Evolutionary conservation across 306 rosid species (phyloP).

Genomic region (Quercus mongolica): DNA sequence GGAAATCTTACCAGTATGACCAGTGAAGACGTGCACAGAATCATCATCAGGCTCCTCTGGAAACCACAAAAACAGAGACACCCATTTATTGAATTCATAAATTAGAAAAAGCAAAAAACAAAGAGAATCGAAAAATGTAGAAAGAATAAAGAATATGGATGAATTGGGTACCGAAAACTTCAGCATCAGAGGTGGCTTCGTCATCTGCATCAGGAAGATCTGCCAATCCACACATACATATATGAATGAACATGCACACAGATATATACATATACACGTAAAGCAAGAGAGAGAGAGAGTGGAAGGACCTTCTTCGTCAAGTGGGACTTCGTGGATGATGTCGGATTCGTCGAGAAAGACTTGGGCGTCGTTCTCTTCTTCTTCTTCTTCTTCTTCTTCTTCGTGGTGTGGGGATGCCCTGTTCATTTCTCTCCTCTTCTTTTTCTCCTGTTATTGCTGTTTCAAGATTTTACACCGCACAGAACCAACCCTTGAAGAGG

Average conservation of each 20-base stretch:
- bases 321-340: constrained; percentile 30
- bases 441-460: not conserved
- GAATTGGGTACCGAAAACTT: constrained; percentile 31
- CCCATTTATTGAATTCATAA: constrained; percentile 1
- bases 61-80: constrained; percentile 20
- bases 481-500: too few relatives aligned
- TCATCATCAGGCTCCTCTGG: constrained; percentile 78
- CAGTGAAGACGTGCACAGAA: constrained; percentile 70
- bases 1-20: constrained; percentile 60
- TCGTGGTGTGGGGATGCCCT: constrained; percentile 7
- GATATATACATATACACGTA: not conserved
- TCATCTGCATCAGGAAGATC: constrained; percentile 57
- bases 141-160: not conserved
- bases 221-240: constrained; percentile 14
- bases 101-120: not conserved
- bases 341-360: constrained; percentile 46
- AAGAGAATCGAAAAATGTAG: not conserved
- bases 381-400: constrained; percentile 43
- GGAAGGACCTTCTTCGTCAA: constrained; percentile 45
- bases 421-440: constrained; percentile 19
- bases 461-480: too few relatives aligned
- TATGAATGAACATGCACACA: not conserved
- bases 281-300: not conserved
- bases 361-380: constrained; percentile 44
- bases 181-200: constrained; percentile 26